Conservation (phyloP, 2,329 filamentous ascomycete species). For the Cladosporium sp. region DNA sequence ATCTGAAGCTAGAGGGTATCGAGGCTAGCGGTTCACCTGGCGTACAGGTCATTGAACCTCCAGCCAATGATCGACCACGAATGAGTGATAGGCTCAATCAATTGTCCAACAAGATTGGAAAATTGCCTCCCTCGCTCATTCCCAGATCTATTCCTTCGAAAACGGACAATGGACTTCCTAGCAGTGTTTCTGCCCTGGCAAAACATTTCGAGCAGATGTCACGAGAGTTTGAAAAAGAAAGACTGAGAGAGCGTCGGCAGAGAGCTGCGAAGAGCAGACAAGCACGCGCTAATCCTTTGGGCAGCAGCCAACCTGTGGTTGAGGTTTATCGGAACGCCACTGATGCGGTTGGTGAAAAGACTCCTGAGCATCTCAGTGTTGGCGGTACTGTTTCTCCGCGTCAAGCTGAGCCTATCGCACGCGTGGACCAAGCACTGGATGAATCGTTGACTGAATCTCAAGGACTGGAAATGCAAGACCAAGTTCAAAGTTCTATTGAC, state of each 20-base stretch:
- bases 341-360: constrained; percentile 64
- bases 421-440: constrained; percentile 6
- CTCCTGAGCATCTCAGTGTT: constrained; percentile 9
- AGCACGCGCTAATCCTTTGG: constrained; percentile 80
- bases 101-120: constrained; percentile 48
- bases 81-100: constrained; percentile 57
- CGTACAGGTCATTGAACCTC: not conserved
- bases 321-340: constrained; percentile 93
- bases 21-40: constrained; percentile 1
- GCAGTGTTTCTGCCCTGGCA: constrained; percentile 84
- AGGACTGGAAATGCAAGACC: not conserved
- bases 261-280: constrained; percentile 71
- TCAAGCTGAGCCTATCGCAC: not conserved
- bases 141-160: constrained; percentile 74
- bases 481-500: not conserved
- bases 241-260: constrained; percentile 78
- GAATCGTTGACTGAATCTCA: not conserved
- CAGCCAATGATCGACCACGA: constrained; percentile 60
- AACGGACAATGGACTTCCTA: constrained; percentile 46
- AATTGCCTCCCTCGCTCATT: constrained; percentile 66
- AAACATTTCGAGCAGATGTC: constrained; percentile 96
- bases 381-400: not conserved
- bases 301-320: constrained; percentile 91
- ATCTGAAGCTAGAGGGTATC: constrained; percentile 5
- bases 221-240: constrained; percentile 92